Evolutionary conservation across 2,329 filamentous ascomycete species (phyloP).

Genomic region (Drechslerella coelobrocha): DNA sequence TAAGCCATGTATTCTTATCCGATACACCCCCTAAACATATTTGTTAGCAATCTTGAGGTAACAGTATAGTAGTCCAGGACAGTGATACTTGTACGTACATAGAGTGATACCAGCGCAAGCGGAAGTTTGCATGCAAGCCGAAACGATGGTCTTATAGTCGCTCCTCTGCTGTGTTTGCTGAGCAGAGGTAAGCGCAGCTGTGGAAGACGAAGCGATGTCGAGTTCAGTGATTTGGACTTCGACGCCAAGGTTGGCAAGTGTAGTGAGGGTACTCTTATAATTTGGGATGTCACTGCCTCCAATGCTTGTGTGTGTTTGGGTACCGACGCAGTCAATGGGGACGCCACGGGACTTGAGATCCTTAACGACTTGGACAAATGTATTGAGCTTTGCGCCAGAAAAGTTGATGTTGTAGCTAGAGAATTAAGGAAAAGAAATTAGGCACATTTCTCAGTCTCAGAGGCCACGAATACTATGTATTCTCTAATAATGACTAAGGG

Average conservation of each 20-base stretch:
- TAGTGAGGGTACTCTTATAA: slow-evolving; percentile 52
- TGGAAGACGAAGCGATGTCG: slow-evolving; percentile 68
- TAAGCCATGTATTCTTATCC: slow-evolving; percentile 64
- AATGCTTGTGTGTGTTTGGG: slow-evolving; percentile 31
- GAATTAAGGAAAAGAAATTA: neutral
- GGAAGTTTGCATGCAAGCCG: slow-evolving; percentile 66
- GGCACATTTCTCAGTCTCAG: neutral
- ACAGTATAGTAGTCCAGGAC: neutral
- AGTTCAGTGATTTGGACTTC: slow-evolving; percentile 73
- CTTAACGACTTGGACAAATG: slow-evolving; percentile 37
- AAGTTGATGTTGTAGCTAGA: slow-evolving; percentile 41
- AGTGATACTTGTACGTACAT: slow-evolving; percentile 56
- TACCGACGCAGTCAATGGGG: slow-evolving; percentile 41
- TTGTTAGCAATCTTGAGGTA: slow-evolving; percentile 56
- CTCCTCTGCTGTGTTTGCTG: slow-evolving; percentile 54
- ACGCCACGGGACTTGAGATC: slow-evolving; percentile 34
- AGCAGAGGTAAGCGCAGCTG: slow-evolving; percentile 56
- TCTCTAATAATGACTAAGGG: no score
- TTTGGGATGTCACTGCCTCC: slow-evolving; percentile 59
- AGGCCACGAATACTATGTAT: neutral
- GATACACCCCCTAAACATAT: slow-evolving; percentile 60
- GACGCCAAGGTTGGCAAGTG: slow-evolving; percentile 56
- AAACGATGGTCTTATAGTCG: slow-evolving; percentile 59
- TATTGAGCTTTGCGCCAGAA: slow-evolving; percentile 32
- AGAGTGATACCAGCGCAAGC: slow-evolving; percentile 72